phyloP scores from a whole-genome alignment of 140 eudicot genomes.

The Bidens hawaiensis region DNA sequence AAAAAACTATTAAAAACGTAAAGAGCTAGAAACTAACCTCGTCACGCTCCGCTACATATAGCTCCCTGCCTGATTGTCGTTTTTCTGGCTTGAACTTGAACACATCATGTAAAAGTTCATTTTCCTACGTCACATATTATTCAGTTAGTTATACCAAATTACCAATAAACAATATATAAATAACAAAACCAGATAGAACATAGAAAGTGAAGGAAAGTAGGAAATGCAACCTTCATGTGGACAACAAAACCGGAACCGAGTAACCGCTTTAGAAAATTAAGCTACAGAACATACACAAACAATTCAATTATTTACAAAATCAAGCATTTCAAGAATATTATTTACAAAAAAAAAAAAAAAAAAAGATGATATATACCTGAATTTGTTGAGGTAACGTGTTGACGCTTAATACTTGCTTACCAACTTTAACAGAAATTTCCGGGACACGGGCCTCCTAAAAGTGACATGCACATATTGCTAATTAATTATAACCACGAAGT shows the following conservation, averaged over 20 bases:
- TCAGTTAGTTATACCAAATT: neutral
- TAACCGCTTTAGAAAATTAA: conserved; percentile 53
- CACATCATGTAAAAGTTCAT: conserved; percentile 55
- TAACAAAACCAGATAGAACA: neutral
- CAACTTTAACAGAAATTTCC: conserved; percentile 43
- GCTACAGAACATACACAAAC: conserved; percentile 25
- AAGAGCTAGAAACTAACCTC: conserved; percentile 31
- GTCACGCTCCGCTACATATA: conserved; percentile 49
- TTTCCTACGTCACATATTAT: conserved; percentile 41
- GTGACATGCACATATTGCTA: neutral
- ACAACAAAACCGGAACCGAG: conserved; percentile 49
- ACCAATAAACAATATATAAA: neutral
- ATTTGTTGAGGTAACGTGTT: conserved; percentile 38
- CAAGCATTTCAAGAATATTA: neutral
- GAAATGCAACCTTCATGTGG: conserved; percentile 60
- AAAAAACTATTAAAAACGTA: no score
- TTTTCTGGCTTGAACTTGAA: conserved; percentile 45
- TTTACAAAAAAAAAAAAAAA: neutral
- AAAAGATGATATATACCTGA: conserved; percentile 50
- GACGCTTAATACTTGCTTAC: conserved; percentile 39
- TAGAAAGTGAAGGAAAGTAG: neutral
- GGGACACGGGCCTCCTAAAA: conserved; percentile 44
- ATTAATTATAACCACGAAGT: conserved; percentile 5
- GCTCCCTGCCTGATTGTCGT: conserved; percentile 16
- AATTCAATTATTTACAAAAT: conserved; percentile 1